These are phyloP conservation scores for Gryganskiella cystojenkinii DNA, from an alignment of 192 early-diverging fungal species.

Conservation along the genomic window DNA sequence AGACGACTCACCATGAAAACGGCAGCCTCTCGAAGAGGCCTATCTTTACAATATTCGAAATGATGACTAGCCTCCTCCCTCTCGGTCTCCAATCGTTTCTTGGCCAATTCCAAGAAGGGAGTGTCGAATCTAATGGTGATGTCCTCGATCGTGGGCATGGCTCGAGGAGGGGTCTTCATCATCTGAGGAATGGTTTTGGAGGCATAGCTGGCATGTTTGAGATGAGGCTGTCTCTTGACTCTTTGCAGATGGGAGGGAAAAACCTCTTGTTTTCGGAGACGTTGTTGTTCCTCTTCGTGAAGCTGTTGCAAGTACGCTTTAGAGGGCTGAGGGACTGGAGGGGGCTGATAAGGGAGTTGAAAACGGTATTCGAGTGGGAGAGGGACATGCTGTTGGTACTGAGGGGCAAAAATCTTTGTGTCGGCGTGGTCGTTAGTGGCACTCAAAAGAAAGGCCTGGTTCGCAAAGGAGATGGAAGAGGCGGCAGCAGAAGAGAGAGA, in stretches of 20 bases:
- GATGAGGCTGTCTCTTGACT: slow-evolving; percentile 4
- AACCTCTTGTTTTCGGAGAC: not conserved
- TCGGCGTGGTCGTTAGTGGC: slow-evolving; percentile 11
- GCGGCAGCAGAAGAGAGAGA: not conserved
- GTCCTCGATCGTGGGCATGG: not conserved
- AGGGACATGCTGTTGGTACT: slow-evolving; percentile 23
- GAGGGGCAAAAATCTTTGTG: slow-evolving; percentile 32
- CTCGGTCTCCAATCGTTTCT: slow-evolving; percentile 20
- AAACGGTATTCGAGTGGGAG: slow-evolving; percentile 18
- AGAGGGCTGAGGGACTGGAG: slow-evolving; percentile 4
- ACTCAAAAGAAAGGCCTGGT: slow-evolving; percentile 10
- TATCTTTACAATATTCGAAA: slow-evolving; percentile 47
- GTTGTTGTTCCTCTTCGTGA: not conserved
- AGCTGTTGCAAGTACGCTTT: not conserved
- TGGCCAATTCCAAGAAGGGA: slow-evolving; percentile 27
- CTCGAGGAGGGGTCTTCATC: slow-evolving; percentile 14
- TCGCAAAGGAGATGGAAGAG: slow-evolving; percentile 6
- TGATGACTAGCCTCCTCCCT: slow-evolving; percentile 23
- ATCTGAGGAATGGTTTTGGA: slow-evolving; percentile 31
- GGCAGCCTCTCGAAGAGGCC: slow-evolving; percentile 43
- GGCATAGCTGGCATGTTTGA: slow-evolving; percentile 22
- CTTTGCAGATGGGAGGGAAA: slow-evolving; percentile 31
- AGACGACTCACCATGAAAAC: slow-evolving; percentile 35
- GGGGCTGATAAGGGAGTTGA: slow-evolving; percentile 19
- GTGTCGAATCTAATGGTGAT: slow-evolving; percentile 21